These are phyloP conservation scores for Chernovozyma sophiae-reginae DNA, from an alignment of 1,139 yeast species.

Conservation along the genomic window DNA sequence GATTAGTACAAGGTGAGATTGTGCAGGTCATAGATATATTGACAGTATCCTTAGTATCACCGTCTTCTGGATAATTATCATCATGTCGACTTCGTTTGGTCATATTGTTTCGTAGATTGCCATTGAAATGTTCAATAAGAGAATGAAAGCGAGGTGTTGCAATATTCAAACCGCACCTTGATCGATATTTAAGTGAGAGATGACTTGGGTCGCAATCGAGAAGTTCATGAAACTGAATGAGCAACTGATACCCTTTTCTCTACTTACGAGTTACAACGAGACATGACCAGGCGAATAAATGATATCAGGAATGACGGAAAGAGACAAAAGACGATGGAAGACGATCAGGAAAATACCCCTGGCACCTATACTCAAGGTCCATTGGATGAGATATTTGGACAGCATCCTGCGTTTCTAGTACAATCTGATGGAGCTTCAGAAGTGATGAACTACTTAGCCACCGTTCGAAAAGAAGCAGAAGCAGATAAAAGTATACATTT, in stretches of 20 bases:
- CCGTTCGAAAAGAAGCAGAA: constrained; percentile 31
- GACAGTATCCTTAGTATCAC: no score
- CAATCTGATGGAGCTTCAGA: constrained; percentile 10
- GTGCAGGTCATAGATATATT: background rate
- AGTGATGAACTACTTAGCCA: constrained; percentile 24
- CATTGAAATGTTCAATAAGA: no score
- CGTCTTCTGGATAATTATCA: no score
- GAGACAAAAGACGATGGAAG: constrained; percentile 1
- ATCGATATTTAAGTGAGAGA: no score
- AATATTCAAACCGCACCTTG: no score
- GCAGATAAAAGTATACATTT: constrained; percentile 17
- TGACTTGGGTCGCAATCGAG: no score
- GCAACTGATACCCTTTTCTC: no score
- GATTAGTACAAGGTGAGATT: constrained; percentile 10
- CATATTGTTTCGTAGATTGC: no score
- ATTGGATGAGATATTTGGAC: constrained; percentile 18
- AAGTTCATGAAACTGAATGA: no score
- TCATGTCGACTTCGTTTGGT: no score
- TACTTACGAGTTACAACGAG: no score
- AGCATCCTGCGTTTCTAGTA: constrained; percentile 22
- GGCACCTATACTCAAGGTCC: constrained; percentile 8
- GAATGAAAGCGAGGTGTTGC: no score
- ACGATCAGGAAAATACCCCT: background rate
- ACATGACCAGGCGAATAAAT: background rate
- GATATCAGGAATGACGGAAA: constrained; percentile 1